Conservation (phyloP, 176 grass and related monocot genomes). For the Thalia dealbata region DNA sequence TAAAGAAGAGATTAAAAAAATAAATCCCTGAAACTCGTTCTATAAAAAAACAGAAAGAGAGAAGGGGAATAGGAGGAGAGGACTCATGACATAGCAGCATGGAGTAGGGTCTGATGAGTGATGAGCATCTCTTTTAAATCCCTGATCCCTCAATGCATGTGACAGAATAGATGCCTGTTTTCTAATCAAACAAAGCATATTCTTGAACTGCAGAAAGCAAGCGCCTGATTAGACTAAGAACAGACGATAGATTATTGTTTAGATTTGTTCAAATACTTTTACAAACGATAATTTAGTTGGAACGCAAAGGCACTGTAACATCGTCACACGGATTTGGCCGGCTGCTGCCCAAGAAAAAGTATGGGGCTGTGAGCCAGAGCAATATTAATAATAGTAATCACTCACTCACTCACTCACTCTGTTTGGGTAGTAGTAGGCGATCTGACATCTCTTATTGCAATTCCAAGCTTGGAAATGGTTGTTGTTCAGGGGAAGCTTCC, state of each 20-base stretch:
- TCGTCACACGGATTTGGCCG: neutral
- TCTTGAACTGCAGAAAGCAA: no score
- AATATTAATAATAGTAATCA: no score
- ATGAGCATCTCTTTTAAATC: neutral
- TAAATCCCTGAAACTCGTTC: no score
- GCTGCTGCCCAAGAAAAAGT: neutral
- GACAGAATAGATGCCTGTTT: neutral
- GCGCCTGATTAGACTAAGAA: neutral
- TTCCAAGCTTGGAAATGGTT: no score
- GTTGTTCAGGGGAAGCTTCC: conserved; percentile 31
- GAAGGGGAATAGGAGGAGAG: no score
- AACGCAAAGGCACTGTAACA: neutral
- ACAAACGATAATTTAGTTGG: neutral
- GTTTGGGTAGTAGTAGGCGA: neutral
- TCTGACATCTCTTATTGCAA: neutral
- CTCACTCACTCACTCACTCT: neutral
- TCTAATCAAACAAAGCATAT: no score
- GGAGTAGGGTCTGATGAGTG: no score
- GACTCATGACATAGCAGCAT: no score
- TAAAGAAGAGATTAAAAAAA: no score
- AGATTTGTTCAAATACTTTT: no score
- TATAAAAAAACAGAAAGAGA: no score
- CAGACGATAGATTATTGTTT: neutral
- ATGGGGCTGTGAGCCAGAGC: neutral
- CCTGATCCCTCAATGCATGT: neutral